Evolutionary conservation across 192 early-diverging fungal species (phyloP).

Genomic region (Gigaspora rosea): DNA sequence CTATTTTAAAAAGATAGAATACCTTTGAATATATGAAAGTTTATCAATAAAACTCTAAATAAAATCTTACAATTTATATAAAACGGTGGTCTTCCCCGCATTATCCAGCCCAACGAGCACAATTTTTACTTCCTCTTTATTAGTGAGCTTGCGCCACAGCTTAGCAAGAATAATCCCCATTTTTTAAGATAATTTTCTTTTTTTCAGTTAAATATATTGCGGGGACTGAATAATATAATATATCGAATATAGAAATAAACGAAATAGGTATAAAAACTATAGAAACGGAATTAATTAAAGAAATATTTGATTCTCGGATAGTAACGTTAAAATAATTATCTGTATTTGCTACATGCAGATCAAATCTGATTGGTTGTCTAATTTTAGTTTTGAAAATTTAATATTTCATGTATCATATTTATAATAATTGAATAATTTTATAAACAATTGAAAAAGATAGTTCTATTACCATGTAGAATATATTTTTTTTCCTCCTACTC

Average conservation of each 20-base stretch:
- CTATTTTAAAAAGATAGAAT: constrained; percentile 30
- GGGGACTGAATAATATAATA: not conserved
- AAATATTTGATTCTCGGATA: not conserved
- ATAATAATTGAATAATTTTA: too few relatives aligned
- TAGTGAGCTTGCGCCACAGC: constrained; percentile 61
- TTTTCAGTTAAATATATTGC: not conserved
- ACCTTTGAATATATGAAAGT: not conserved
- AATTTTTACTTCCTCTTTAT: constrained; percentile 67
- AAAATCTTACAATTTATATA: constrained; percentile 57
- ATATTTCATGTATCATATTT: too few relatives aligned
- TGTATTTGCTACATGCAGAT: not conserved
- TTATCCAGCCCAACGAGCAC: constrained; percentile 73
- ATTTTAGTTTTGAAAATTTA: not conserved
- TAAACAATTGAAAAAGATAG: not conserved
- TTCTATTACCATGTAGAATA: not conserved
- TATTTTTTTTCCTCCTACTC: not conserved
- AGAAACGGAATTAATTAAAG: not conserved
- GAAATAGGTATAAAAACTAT: not conserved
- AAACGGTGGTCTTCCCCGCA: constrained; percentile 70
- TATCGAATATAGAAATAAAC: too few relatives aligned
- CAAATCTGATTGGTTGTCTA: constrained; percentile 1
- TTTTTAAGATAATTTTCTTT: not conserved
- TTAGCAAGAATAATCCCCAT: constrained; percentile 64
- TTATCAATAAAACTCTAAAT: not conserved
- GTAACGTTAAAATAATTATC: not conserved